Conservation (phyloP, 208 protist species). For the Acanthamoeba royreba region DNA sequence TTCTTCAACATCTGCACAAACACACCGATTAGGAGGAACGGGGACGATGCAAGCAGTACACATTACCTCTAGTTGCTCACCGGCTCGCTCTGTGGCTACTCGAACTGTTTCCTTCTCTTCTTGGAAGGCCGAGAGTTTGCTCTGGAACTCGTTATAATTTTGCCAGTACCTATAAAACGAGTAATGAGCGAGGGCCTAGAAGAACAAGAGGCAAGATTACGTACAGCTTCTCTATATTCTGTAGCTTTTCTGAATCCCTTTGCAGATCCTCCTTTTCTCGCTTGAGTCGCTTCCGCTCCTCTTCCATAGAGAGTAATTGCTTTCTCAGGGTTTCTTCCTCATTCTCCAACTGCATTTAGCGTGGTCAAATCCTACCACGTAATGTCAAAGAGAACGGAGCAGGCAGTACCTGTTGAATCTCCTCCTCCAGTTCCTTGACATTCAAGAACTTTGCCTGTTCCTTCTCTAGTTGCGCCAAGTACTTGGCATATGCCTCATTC, state of each 20-base stretch:
- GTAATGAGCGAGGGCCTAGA: too few species aligned
- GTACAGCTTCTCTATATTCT: slow-evolving; percentile 3
- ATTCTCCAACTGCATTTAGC: neutral
- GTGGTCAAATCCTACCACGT: neutral
- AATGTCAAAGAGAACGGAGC: too few species aligned
- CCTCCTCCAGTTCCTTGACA: neutral
- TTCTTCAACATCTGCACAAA: slow-evolving; percentile 71
- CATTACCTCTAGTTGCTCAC: neutral
- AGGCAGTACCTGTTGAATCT: neutral
- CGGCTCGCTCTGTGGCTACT: neutral
- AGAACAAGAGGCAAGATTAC: neutral
- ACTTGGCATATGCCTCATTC: neutral
- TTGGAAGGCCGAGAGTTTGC: slow-evolving; percentile 13
- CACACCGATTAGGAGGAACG: too few species aligned
- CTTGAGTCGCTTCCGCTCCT: neutral
- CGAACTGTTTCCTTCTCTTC: slow-evolving; percentile 28
- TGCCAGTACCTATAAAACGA: neutral
- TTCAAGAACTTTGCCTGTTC: neutral
- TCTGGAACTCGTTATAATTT: slow-evolving; percentile 49
- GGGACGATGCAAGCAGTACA: neutral
- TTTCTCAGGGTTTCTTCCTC: neutral
- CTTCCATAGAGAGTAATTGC: neutral
- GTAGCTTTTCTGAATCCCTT: neutral
- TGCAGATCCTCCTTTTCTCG: neutral
- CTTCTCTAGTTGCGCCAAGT: neutral